These are phyloP conservation scores for Clarireedia paspali DNA, from an alignment of 2,329 filamentous ascomycete species.

Conservation along the genomic window DNA sequence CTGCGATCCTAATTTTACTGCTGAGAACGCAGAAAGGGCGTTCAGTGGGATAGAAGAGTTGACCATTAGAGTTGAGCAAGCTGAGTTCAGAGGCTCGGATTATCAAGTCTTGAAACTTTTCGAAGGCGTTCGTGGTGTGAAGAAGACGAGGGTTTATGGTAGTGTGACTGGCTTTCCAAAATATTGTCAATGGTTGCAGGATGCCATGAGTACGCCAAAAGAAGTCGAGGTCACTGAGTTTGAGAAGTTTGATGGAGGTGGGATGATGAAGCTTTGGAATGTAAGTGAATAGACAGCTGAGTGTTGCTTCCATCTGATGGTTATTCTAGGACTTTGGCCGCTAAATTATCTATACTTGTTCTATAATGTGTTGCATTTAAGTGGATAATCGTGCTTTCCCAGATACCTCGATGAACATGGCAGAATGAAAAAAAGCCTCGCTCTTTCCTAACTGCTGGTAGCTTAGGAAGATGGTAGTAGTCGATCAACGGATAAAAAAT, in stretches of 20 bases:
- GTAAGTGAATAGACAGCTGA: background rate
- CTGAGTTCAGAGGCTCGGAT: slow-evolving; percentile 36
- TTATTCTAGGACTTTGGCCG: background rate
- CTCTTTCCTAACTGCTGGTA: too few species aligned
- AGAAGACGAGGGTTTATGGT: slow-evolving; percentile 33
- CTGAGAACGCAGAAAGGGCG: slow-evolving; percentile 31
- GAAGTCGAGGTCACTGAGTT: slow-evolving; percentile 2
- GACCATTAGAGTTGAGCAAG: slow-evolving; percentile 42
- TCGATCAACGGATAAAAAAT: too few species aligned
- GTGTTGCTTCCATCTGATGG: background rate
- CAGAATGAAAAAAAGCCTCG: too few species aligned
- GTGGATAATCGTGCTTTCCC: too few species aligned
- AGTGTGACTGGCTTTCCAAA: slow-evolving; percentile 22
- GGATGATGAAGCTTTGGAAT: background rate
- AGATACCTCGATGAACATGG: too few species aligned
- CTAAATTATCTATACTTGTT: background rate
- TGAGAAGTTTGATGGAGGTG: background rate
- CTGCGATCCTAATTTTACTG: slow-evolving; percentile 39
- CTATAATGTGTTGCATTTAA: too few species aligned
- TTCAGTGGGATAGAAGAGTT: slow-evolving; percentile 40
- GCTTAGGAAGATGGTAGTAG: too few species aligned
- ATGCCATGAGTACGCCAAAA: slow-evolving; percentile 17
- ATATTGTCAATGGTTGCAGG: slow-evolving; percentile 25
- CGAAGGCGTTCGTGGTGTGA: slow-evolving; percentile 37
- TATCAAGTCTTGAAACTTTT: slow-evolving; percentile 37